Conservation (phyloP, 2,329 filamentous ascomycete species). For the Calcarisporium arbuscula region DNA sequence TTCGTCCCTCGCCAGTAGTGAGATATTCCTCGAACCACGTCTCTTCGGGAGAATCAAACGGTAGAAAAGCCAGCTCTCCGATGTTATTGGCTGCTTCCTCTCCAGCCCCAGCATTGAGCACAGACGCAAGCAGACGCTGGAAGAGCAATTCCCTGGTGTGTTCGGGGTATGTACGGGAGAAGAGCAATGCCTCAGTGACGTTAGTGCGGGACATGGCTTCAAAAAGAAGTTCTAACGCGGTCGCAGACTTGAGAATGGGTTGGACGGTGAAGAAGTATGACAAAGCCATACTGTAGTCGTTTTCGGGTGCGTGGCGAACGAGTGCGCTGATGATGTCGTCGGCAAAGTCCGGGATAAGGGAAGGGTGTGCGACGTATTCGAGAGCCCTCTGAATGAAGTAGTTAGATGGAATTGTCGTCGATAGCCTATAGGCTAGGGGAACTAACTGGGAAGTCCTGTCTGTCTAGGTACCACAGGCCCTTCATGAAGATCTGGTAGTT, state of each 20-base stretch:
- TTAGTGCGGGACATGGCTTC: slow-evolving; percentile 60
- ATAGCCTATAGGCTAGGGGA: not conserved
- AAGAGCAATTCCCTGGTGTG: slow-evolving; percentile 59
- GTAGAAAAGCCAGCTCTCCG: slow-evolving; percentile 65
- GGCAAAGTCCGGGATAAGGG: slow-evolving; percentile 71
- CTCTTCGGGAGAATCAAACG: slow-evolving; percentile 66
- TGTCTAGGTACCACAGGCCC: slow-evolving; percentile 76
- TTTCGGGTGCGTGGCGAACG: slow-evolving; percentile 51
- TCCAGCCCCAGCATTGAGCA: slow-evolving; percentile 33
- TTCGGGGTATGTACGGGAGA: slow-evolving; percentile 59
- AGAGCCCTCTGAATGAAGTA: slow-evolving; percentile 49
- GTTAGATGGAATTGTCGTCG: not conserved
- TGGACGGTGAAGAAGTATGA: slow-evolving; percentile 74
- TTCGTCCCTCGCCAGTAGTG: slow-evolving; percentile 56
- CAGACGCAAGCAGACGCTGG: slow-evolving; percentile 55
- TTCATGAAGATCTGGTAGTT: slow-evolving; percentile 78
- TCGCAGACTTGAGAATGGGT: slow-evolving; percentile 60
- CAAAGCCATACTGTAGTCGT: slow-evolving; percentile 60
- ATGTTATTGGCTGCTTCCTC: slow-evolving; percentile 47
- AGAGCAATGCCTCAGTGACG: slow-evolving; percentile 67
- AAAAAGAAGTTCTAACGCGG: slow-evolving; percentile 62
- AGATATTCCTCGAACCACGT: slow-evolving; percentile 67
- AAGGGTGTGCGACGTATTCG: slow-evolving; percentile 72
- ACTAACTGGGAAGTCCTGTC: slow-evolving; percentile 56
- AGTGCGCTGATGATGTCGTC: slow-evolving; percentile 73